Percentiles rank a stretch among this genome's conserved stretches.
Conservation (phyloP, 441 rosid genomes). For the Gossypium davidsonii region DNA sequence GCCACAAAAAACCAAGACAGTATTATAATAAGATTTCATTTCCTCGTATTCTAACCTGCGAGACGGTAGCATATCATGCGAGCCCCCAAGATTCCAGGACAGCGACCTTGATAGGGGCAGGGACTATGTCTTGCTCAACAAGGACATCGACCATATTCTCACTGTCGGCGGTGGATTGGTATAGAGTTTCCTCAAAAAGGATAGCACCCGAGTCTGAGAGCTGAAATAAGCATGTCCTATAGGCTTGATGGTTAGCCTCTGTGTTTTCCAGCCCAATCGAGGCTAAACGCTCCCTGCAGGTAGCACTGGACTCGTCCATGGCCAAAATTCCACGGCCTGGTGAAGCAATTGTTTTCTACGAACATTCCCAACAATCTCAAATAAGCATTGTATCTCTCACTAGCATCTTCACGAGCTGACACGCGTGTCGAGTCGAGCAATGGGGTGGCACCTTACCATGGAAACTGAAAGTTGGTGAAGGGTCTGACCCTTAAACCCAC, state of each 20-base stretch:
- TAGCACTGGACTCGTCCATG: slow-evolving; percentile 59
- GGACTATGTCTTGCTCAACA: slow-evolving; percentile 44
- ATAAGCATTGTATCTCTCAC: background rate
- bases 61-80: slow-evolving; percentile 83
- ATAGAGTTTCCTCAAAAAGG: slow-evolving; percentile 68
- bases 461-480: slow-evolving; percentile 39
- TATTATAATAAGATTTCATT: background rate
- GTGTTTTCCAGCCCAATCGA: slow-evolving; percentile 83
- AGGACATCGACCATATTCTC: slow-evolving; percentile 55
- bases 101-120: slow-evolving; percentile 46
- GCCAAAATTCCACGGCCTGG: slow-evolving; percentile 59
- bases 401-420: slow-evolving; percentile 46
- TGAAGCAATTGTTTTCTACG: slow-evolving; percentile 55
- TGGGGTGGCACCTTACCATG: slow-evolving; percentile 25
- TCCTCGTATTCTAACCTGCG: slow-evolving; percentile 41
- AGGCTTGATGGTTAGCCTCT: slow-evolving; percentile 61
- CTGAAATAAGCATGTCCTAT: slow-evolving; percentile 46
- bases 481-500: slow-evolving; percentile 41
- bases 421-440: slow-evolving; percentile 29
- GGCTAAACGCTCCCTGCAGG: slow-evolving; percentile 64
- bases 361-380: background rate
- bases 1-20: background rate
- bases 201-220: slow-evolving; percentile 65
- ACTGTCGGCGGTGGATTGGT: slow-evolving; percentile 51
- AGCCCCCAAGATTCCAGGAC: slow-evolving; percentile 62